Evolutionary conservation across 768 basidiomycete species (phyloP), one percentile per base, ranked within the genome.

Genomic region (Omphalotus guepiniiformis): DNA sequence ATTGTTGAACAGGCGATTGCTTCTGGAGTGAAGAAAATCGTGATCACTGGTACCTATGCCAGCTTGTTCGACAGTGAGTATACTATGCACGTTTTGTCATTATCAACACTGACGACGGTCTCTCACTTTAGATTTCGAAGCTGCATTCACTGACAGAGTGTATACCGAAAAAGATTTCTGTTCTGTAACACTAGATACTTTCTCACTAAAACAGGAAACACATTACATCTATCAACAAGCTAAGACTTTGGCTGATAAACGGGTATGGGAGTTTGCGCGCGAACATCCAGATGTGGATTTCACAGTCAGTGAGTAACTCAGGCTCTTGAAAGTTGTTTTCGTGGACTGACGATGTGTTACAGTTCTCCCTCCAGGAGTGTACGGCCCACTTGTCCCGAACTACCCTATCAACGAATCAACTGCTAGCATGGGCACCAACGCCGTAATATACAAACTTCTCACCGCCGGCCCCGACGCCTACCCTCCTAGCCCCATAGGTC

Each of bases 331-430:
- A 1, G 15, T 12, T 21, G 8, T 6, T 18, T 12, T 21, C 13
- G 22, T n/a, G 1, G 16, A 22, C 18, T 45, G 19, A 45, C 19
- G 9, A 12, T 15, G 4, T n/a, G 12, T 4, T 40, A 6, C 19
- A 47, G 45, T 59, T 11, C 51, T 57, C 37, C 58, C 55, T 6
- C 47, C 58, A 3, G 54, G 45, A 42, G 22, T 56, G 37, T 53
- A 51, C 22, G 58, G 58, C 6, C 58, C 58, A 16, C 50, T 55
- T 28, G 50, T 55, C 2, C 53, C 55, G 4, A 35, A 45, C 12
- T 49, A 27, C 35, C 45, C 47, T 21, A 40, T 52, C 34, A 43
- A 35, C 6, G 39, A 36, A 13, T 37, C 40, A 8, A 19, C n/a
- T 3, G 25, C 16, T 21, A 42, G 48, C 25, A 16, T 50, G 6